Base-by-base conservation (phyloP, 345 rosid species). In the Citrus unshiu region DNA sequence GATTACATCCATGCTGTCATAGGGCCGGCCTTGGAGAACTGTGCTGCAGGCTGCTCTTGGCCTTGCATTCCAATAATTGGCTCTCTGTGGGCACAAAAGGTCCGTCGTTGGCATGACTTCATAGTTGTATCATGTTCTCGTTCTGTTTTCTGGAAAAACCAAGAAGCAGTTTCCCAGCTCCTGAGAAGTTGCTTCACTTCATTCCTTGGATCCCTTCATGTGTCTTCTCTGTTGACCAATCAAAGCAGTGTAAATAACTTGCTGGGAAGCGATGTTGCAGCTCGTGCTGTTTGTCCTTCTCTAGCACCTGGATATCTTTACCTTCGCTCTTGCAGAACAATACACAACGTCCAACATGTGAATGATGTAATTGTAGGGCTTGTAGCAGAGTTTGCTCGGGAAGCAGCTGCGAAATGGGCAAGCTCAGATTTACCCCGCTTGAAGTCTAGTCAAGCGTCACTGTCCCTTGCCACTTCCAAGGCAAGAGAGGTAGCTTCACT, bases 61-160 rank as follows among this genome's bases (percentile, higher is more conserved):
- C 86, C 87, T 35, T 82, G 84, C 70, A 83, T 87, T 73, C 83
- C 90, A 9, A 81, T 85, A 63, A 83, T 91, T 16, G 85, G 91
- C 62, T 89, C 93, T 75, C 86, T 91, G 14, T 91, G 95, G 95
- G 90, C 89, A 35, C 95, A 89, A 72, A 91, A 91, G 77, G 82
- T 87, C 7, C 89, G 87, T 19, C 89, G 91, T 60, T 91, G 95
- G 95, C 93, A 88, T 76, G 78, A 87, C 64, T 91, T 82, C 83
- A 88, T 91, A 37, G 85, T 91, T 18, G 82, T 88, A 49, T 83
- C 89, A 9, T 87, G 87, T 79, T 80, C 88, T 66, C 91, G 89
- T 25, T 81, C 93, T 4, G 86, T 89, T 7, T 88, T 91, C 86
- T 82, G 77, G 65, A 81, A 80, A 80, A 84, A 81, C 73, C 83